Base-by-base conservation (phyloP, 306 rosid species). In the Leucaena leucocephala region DNA sequence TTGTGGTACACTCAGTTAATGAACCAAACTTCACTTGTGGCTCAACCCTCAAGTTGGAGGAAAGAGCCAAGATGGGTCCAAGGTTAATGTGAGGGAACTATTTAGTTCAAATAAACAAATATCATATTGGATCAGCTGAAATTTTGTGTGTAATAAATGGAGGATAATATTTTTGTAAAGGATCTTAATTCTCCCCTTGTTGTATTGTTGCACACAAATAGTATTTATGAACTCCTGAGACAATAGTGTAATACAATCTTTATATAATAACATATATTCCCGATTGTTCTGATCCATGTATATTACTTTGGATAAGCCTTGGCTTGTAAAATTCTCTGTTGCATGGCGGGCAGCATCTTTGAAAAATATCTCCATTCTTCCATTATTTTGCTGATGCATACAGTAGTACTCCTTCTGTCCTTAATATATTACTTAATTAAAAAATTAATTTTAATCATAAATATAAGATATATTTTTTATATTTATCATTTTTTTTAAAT, bases 21-120 rank as follows among this genome's bases (percentile, higher is more conserved):
- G 82, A 75, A 62, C 86, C 91, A 72, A 88, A 92, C 84, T 91
- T 88, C 85, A 86, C 89, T 9, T 94, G 98, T 21, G 88, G 86
- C 64, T 83, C 62, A 59, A 76, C 87, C 86, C 61, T 83, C 62
- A 65, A 82, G 82, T 46, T 80, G 52, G 77, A 73, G 10, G 69
- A 74, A 66, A 10, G 66, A 22, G 11, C 17, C 36, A 27, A 27
- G 27, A 22, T 22, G 36, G 66, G 27, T 0, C 27, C 27, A 27
- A 27, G 1, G 27, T 27, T 27, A 27, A 27, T 27, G 27, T 27
- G 27, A 59, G 66, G 39, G 66, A 12, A 27, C 6, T 17, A 38
- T 39, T 17, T 65, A 65, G 48, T 39, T 65, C 27, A 27, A 27
- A 27, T 27, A 27, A 27, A 27, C 27, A 27, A 27, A 27, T 27